These are phyloP conservation scores for Talaromyces albobiverticillius DNA, from an alignment of 2,329 filamentous ascomycete species.

Conservation along the genomic window DNA sequence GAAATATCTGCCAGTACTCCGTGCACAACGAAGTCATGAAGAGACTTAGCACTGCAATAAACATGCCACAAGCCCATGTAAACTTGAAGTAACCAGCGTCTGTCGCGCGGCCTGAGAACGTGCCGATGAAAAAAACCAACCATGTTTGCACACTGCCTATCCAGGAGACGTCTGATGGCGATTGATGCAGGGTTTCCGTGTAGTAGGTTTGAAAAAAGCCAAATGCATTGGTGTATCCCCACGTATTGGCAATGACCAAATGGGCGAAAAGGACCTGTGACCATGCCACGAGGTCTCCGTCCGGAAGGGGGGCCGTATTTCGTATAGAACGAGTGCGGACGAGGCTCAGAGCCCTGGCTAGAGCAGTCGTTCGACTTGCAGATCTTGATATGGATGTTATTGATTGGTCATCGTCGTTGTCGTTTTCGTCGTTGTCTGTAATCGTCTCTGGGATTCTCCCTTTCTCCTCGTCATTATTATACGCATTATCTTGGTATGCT, in stretches of 20 bases:
- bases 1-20: conserved; percentile 49
- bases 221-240: conserved; percentile 31
- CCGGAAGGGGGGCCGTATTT: conserved; percentile 22
- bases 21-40: conserved; percentile 46
- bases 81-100: conserved; percentile 41
- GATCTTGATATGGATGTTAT: not conserved
- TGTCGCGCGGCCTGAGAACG: conserved; percentile 39
- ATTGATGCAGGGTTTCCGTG: conserved; percentile 26
- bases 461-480: not conserved
- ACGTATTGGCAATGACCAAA: conserved; percentile 27
- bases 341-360: conserved; percentile 8
- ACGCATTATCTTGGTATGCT: not conserved
- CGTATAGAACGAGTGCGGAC: conserved; percentile 12
- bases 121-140: conserved; percentile 44
- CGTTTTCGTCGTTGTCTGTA: not conserved
- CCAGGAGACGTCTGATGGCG: conserved; percentile 43
- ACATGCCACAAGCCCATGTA: conserved; percentile 25
- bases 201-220: conserved; percentile 49
- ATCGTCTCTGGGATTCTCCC: not conserved
- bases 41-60: conserved; percentile 40
- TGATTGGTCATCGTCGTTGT: not conserved
- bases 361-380: not conserved
- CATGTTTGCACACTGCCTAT: conserved; percentile 48
- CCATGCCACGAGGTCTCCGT: conserved; percentile 31
- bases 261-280: conserved; percentile 29